Percentiles rank a stretch among this genome's conserved stretches.
phyloP scores from a whole-genome alignment of 805 yeast genomes.

The Wickerhamiella azyma region DNA sequence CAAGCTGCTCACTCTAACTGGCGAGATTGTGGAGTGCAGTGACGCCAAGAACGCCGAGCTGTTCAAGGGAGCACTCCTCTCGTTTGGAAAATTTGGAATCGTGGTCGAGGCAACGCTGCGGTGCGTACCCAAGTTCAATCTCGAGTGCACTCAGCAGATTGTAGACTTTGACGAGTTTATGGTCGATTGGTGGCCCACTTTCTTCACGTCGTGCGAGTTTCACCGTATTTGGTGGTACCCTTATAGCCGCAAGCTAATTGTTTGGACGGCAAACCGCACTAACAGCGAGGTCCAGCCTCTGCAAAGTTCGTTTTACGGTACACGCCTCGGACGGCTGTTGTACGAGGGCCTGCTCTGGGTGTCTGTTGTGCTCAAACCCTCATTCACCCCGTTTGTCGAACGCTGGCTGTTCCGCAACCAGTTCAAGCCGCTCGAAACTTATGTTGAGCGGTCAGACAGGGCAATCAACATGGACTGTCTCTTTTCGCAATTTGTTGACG shows the following conservation, averaged over 20 bases:
- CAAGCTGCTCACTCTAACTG: constrained; percentile 61
- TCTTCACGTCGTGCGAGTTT: constrained; percentile 85
- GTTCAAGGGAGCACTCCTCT: constrained; percentile 70
- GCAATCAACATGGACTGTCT: constrained; percentile 93
- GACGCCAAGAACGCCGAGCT: constrained; percentile 47
- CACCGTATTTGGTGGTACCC: constrained; percentile 98
- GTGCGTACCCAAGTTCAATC: constrained; percentile 68
- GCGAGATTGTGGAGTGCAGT: constrained; percentile 56
- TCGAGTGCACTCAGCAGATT: constrained; percentile 70
- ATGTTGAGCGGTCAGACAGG: constrained; percentile 68
- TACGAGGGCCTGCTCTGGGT: constrained; percentile 71
- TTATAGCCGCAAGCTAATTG: constrained; percentile 66
- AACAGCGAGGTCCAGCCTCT: constrained; percentile 13
- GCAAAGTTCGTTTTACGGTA: constrained; percentile 73
- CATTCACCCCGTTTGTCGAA: constrained; percentile 74
- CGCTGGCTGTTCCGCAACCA: constrained; percentile 73
- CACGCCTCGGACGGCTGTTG: constrained; percentile 58
- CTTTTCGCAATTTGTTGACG: constrained; percentile 86
- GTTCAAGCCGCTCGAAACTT: constrained; percentile 56
- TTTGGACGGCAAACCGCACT: constrained; percentile 83
- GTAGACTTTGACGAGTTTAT: constrained; percentile 63
- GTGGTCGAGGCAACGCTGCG: constrained; percentile 77
- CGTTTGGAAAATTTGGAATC: constrained; percentile 85
- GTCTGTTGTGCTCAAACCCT: constrained; percentile 58
- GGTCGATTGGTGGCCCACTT: constrained; percentile 47